Base-by-base conservation (phyloP, 768 basidiomycete genomes). In the Dictyophora rubrovolvata region DNA sequence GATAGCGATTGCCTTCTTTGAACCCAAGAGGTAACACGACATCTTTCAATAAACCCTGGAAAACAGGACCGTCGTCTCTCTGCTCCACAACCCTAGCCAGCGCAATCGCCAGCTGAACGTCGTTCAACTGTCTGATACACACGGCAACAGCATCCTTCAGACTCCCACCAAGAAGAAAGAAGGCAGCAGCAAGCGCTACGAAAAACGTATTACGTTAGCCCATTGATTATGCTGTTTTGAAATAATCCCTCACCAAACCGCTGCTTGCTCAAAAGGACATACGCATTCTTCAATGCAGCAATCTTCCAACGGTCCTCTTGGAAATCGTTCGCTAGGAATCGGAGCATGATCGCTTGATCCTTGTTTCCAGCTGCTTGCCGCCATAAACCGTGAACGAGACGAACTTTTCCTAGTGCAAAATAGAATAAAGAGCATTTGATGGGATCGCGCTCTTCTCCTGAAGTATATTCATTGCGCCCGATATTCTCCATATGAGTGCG, bases 231-330 rank as follows among this genome's bases (percentile, higher is more conserved):
- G 12, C 23, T 18, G 7, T 48, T 33, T 33, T n/a, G 17, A 21
- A 33, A 23, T 18, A 17, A 23, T n/a, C 5, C 72, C 86, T 48
- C 53, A 94, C 95, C 92, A 67, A 89, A 97, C 28, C 96, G 82
- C 60, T 86, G 89, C 74, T 95, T 98, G 66, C 88, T 79, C 60
- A 99, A 70, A 48, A 99, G 73, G 0, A 92, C 90, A 71, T 86
- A 99, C 8, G 96, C 96, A 69, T 99, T 99, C 75, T 99, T 99
- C 60, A 90, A 72, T 1, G 96, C 96, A 0, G 93, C 94, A 9
- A 89, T 92, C 61, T 83, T 83, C 94, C 94, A 97, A 22, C 91
- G 80, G 0, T 84, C 74, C 58, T 86, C 75, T 1, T 79, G 77
- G 63, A 99, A 99, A 70, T 99, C 87, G 66, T 99, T 96, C 35